Evolutionary conservation across 352 stramenopile species (phyloP), one percentile per base, ranked within the genome.

Genomic region (Synura sp.): DNA sequence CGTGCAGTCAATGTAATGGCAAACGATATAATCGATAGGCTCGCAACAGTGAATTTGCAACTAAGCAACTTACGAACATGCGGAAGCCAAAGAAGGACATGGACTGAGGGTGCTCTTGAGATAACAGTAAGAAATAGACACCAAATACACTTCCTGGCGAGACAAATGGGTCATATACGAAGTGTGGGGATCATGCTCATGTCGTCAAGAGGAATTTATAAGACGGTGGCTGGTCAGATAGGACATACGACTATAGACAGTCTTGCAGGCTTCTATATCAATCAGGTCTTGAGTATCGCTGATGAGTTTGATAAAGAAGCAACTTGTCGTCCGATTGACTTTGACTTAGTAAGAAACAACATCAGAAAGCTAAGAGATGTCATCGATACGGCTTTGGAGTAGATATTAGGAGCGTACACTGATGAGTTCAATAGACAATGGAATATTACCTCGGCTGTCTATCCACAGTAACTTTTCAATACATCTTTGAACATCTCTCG

Each of bases 241-340:
- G 49, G 49, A 63, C 49, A 63, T 63, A 63, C 49, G 49, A 63
- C 49, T 63, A 63, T 63, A 63, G 49, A 63, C 49, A 63, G 49
- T 32, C 49, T 63, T 63, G 49, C 49, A 63, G 19, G 49, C 19
- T 63, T 22, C 49, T 63, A 63, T 63, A 63, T 63, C 49, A 63
- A 63, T 63, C 49, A 63, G 49, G 49, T 63, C 49, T 63, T 63
- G 49, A 63, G 14, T 63, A 63, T 63, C 49, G 4, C 49, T 12
- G 49, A 63, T 63, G 49, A 63, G 49, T 63, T 63, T 63, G 49
- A 63, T 63, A 63, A 63, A 63, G 49, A 63, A 63, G 49, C 49
- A 63, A 63, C 49, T 63, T 22, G 49, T 63, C 49, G 49, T 63
- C 49, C 49, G 49, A 63, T 63, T 63, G 49, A 63, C 49, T 63